These are phyloP conservation scores for Microcyclospora tardicrescens DNA, from an alignment of 2,329 filamentous ascomycete genomes.

Conservation along the genomic window DNA sequence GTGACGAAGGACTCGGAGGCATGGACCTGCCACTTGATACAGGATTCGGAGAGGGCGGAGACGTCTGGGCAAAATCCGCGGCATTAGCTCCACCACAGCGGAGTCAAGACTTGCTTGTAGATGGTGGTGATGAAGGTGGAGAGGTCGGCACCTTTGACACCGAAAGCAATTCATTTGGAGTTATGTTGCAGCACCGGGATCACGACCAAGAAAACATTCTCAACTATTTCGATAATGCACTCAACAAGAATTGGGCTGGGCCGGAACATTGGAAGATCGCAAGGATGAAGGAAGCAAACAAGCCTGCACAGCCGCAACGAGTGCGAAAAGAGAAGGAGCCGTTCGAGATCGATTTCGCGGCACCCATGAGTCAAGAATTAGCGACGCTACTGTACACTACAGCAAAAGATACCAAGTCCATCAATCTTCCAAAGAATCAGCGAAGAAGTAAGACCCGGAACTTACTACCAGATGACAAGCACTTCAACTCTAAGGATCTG, in stretches of 20 bases:
- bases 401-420: conserved; percentile 65
- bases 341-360: conserved; percentile 83
- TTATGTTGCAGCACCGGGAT: conserved; percentile 58
- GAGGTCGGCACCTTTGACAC: conserved; percentile 47
- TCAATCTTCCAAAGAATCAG: conserved; percentile 81
- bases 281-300: conserved; percentile 65
- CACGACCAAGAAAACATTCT: conserved; percentile 86
- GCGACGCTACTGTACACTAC: conserved; percentile 71
- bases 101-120: conserved; percentile 51
- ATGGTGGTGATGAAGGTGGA: conserved; percentile 32
- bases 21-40: conserved; percentile 50
- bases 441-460: conserved; percentile 92
- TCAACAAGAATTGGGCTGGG: conserved; percentile 94
- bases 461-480: conserved; percentile 90
- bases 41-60: conserved; percentile 88
- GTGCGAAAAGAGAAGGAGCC: conserved; percentile 95
- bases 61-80: conserved; percentile 87
- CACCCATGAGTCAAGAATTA: conserved; percentile 56
- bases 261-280: conserved; percentile 98
- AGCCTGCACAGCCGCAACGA: conserved; percentile 41
- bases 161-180: conserved; percentile 54
- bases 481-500: conserved; percentile 89
- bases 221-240: conserved; percentile 92
- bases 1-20: conserved; percentile 52
- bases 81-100: conserved; percentile 77